phyloP scores from a whole-genome alignment of 75 land plant species.

The Sequoiadendron giganteum region DNA sequence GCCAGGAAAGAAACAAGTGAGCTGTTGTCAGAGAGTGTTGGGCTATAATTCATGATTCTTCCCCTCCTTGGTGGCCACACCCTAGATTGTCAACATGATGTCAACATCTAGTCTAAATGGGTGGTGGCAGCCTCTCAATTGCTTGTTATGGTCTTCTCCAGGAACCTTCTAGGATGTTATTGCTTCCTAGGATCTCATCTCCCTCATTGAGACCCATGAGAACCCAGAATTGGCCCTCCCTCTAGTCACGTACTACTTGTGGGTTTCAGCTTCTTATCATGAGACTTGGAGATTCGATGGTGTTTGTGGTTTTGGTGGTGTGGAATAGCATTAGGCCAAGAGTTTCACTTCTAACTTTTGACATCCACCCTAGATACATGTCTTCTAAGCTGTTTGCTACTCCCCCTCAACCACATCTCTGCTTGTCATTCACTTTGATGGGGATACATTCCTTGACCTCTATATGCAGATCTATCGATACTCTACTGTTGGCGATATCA shows the following conservation, averaged over 20 bases:
- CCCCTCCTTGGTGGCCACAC: neutral
- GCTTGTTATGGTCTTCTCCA: neutral
- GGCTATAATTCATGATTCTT: neutral
- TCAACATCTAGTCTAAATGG: neutral
- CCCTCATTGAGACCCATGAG: too few species aligned
- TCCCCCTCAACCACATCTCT: neutral
- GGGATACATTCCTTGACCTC: too few species aligned
- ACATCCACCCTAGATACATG: neutral
- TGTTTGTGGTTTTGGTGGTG: neutral
- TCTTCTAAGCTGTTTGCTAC: neutral
- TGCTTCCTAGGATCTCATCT: too few species aligned
- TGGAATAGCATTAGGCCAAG: neutral
- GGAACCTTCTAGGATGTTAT: too few species aligned
- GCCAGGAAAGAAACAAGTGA: too few species aligned
- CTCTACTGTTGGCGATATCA: too few species aligned
- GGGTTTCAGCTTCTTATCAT: neutral
- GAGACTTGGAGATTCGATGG: neutral
- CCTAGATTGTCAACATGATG: neutral
- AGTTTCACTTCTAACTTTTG: neutral
- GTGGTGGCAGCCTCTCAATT: neutral
- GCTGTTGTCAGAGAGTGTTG: too few species aligned
- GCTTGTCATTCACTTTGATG: too few species aligned
- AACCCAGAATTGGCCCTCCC: neutral
- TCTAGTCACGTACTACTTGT: neutral
- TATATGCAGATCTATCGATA: too few species aligned